Conservation (phyloP, 768 basidiomycete species). For the Paxillus involutus region DNA sequence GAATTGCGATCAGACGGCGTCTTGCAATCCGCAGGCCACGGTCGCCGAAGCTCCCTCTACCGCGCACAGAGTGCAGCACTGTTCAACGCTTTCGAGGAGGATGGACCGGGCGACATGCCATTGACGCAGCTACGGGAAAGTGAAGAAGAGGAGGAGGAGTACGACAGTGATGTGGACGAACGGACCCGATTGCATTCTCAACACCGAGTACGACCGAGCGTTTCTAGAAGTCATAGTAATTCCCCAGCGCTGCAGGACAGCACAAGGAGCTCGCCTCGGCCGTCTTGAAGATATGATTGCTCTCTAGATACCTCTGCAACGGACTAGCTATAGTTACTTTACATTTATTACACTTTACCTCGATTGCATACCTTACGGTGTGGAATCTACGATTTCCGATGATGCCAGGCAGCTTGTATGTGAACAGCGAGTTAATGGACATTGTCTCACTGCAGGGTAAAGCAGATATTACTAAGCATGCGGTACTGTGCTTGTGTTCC, state of each 20-base stretch:
- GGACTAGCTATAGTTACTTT: conserved; percentile 27
- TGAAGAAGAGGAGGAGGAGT: conserved; percentile 54
- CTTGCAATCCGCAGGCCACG: conserved; percentile 44
- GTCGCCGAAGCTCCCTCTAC: conserved; percentile 64
- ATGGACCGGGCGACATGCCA: conserved; percentile 46
- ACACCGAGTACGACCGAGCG: conserved; percentile 25
- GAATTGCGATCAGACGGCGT: conserved; percentile 28
- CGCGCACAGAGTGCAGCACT: conserved; percentile 64
- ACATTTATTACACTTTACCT: conserved; percentile 15
- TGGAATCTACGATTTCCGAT: conserved; percentile 5
- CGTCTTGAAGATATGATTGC: conserved; percentile 11
- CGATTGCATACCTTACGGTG: conserved; percentile 19
- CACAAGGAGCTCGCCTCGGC: conserved; percentile 13
- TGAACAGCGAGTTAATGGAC: not conserved
- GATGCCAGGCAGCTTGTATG: not conserved
- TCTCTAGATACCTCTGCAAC: conserved; percentile 15
- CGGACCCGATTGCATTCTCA: conserved; percentile 33
- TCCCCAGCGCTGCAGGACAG: conserved; percentile 44
- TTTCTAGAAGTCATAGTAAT: conserved; percentile 54
- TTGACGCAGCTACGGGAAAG: conserved; percentile 66
- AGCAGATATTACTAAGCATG: conserved; percentile 21
- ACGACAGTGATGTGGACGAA: conserved; percentile 49
- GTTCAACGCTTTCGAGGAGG: conserved; percentile 75
- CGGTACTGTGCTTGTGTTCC: conserved; percentile 13
- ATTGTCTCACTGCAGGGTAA: no score